phyloP scores from a whole-genome alignment of 306 rosid genomes.

The Alnus glutinosa region DNA sequence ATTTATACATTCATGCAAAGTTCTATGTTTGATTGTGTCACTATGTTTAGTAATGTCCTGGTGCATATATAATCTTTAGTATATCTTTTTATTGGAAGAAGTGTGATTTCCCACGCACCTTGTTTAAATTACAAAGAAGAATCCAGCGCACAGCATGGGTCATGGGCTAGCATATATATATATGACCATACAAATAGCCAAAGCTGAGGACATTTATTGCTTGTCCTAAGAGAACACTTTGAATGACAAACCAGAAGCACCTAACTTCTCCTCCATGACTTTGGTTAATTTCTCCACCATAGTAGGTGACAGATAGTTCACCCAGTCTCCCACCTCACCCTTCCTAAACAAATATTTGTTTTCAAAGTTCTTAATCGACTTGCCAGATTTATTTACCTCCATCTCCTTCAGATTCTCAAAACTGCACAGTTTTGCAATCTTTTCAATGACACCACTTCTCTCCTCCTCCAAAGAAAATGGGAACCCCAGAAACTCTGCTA shows the following conservation, averaged over 20 bases:
- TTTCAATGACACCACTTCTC: slow-evolving; percentile 36
- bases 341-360: slow-evolving; percentile 50
- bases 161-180: no score
- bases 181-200: no score
- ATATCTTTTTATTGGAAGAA: no score
- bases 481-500: slow-evolving; percentile 43
- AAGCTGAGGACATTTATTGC: no score
- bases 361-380: slow-evolving; percentile 32
- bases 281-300: slow-evolving; percentile 48
- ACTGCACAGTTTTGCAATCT: slow-evolving; percentile 44
- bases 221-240: not conserved
- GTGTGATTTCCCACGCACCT: no score
- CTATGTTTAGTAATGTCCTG: no score
- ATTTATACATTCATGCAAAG: no score
- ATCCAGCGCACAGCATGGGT: no score
- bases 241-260: slow-evolving; percentile 41
- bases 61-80: no score
- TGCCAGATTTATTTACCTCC: slow-evolving; percentile 46
- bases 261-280: slow-evolving; percentile 41
- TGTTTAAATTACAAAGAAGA: no score
- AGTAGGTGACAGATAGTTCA: slow-evolving; percentile 47
- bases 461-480: slow-evolving; percentile 51
- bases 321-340: slow-evolving; percentile 63
- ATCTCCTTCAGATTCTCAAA: slow-evolving; percentile 48
- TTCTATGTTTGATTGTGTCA: no score